Evolutionary conservation across 208 protist genomes (phyloP).

Genomic region (Entamoeba histolytica): DNA sequence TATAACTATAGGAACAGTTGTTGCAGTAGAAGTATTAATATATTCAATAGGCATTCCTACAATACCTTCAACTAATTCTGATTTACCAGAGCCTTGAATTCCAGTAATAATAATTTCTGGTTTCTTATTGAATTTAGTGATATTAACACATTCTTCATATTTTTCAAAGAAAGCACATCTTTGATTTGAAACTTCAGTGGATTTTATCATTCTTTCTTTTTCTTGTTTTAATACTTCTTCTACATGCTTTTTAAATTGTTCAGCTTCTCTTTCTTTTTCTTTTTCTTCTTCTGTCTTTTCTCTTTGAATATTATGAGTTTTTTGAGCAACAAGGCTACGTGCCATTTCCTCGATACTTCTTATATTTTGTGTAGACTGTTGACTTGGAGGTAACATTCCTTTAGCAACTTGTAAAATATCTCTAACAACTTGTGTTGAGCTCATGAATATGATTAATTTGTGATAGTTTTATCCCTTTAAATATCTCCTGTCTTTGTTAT

Average conservation of each 20-base stretch:
- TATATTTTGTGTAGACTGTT: not conserved
- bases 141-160: not conserved
- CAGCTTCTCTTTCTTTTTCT: not conserved
- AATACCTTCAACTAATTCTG: not conserved
- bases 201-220: not conserved
- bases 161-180: not conserved
- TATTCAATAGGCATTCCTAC: not conserved
- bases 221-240: not conserved
- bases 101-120: not conserved
- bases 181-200: not conserved
- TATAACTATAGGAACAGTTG: not conserved
- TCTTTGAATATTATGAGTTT: not conserved
- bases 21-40: not conserved
- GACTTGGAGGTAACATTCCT: not conserved
- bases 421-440: not conserved
- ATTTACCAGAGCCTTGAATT: not conserved
- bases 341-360: not conserved
- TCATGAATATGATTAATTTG: not conserved
- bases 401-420: not conserved
- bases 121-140: not conserved
- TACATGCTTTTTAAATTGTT: not conserved
- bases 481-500: too few species aligned
- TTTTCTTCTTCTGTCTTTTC: not conserved
- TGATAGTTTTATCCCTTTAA: too few species aligned
- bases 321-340: not conserved